Evolutionary conservation across 2,329 filamentous ascomycete genomes (phyloP).

Genomic region (Sclerotinia borealis): DNA sequence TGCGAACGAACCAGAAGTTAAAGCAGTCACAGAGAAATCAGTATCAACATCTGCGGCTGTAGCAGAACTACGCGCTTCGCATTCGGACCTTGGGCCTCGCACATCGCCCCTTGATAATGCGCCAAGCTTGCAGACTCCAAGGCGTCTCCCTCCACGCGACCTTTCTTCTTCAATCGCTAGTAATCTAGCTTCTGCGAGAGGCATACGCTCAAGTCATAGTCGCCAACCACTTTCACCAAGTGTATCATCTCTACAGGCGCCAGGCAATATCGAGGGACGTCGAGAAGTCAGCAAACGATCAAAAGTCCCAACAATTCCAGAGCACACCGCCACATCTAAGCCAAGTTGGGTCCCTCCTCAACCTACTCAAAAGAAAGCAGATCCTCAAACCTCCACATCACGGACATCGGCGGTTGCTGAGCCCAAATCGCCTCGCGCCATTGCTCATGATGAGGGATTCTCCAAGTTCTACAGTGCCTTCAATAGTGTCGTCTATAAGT

Average conservation of each 20-base stretch:
- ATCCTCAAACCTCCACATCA: slow-evolving; percentile 22
- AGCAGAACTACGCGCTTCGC: slow-evolving; percentile 30
- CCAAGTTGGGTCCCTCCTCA: slow-evolving; percentile 48
- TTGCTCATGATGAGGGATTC: slow-evolving; percentile 67
- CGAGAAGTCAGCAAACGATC: slow-evolving; percentile 42
- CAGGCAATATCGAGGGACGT: slow-evolving; percentile 60
- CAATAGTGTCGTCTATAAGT: slow-evolving; percentile 77
- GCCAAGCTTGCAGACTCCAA: slow-evolving; percentile 27
- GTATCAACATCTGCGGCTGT: slow-evolving; percentile 30
- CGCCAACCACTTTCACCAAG: slow-evolving; percentile 65
- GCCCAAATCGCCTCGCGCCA: slow-evolving; percentile 21
- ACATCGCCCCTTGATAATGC: slow-evolving; percentile 26
- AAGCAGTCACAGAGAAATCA: slow-evolving; percentile 26
- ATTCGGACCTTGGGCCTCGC: slow-evolving; percentile 28
- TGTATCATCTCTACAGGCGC: slow-evolving; percentile 66
- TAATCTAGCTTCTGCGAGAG: slow-evolving; percentile 79
- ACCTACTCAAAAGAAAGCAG: slow-evolving; percentile 26
- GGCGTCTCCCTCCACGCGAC: slow-evolving; percentile 53
- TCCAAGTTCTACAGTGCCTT: slow-evolving; percentile 89
- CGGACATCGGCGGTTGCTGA: slow-evolving; percentile 32
- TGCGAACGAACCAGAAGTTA: slow-evolving; percentile 26
- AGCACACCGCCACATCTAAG: slow-evolving; percentile 39
- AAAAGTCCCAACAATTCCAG: slow-evolving; percentile 49
- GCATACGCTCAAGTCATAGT: slow-evolving; percentile 62
- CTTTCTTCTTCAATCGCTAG: slow-evolving; percentile 78